Base-by-base conservation (phyloP, 208 protist species). In the Porcisia hertigi region DNA sequence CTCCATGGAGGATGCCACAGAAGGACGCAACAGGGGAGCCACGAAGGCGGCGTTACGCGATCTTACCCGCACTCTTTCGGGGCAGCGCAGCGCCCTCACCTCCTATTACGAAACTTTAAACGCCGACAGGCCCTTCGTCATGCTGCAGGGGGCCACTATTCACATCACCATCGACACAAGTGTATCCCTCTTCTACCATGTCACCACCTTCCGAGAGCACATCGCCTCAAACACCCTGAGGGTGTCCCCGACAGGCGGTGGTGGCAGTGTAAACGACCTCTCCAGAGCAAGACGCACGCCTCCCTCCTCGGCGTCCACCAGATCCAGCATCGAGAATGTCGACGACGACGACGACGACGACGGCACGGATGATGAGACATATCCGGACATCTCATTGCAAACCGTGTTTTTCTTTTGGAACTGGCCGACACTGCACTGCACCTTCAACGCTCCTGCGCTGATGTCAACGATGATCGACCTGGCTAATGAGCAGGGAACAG, bases 401-500 rank as follows among this genome's bases (percentile, higher is more conserved):
- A 80, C 66, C 11, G 57, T 65, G 6, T 90, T 89, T 55, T 91
- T 93, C 52, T 86, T 83, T 34, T 83, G 83, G 60, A 89, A 86
- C 30, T 84, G 88, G 41, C 84, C 88, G 8, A 71, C 84, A 5
- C 80, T 91, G 30, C 80, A 89, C 66, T 86, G 79, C 52, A 23
- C 88, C 18, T 76, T 73, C 43, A 87, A 91, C 39, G 77, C 81
- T 1, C 80, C 82, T 0, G 62, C 73, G 25, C 18, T 84, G n/a
- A 80, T 76, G 53, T 54, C 65, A 11, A 76, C 54, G 65, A 43
- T 43, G 53, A 3, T 71, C 5, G 54, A 59, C 12, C 34, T 1
- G 5, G 25, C 34, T 1, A 59, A 41, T 7, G 9, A 23, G 65
- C 64, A 20, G 36, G 14, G 39, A 14, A 36, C n/a, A 5, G 0